These are phyloP conservation scores for Ceratocystis destructans DNA, from an alignment of 2,329 filamentous ascomycete species.

Conservation along the genomic window DNA sequence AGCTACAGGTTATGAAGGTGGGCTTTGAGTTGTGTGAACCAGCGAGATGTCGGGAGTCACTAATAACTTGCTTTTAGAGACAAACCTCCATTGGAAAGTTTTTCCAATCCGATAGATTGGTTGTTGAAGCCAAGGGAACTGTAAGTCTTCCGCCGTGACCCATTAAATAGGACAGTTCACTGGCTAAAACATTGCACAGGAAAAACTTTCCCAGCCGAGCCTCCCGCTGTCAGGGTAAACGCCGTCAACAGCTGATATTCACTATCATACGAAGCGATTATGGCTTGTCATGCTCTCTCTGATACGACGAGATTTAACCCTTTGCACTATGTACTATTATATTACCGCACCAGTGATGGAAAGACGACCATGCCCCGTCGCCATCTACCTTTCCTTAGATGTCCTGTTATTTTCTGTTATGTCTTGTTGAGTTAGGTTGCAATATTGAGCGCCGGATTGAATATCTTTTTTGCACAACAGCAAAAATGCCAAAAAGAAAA, in stretches of 20 bases:
- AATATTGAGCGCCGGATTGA: not conserved
- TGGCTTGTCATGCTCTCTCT: not conserved
- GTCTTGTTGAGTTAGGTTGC: not conserved
- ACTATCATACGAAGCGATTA: not conserved
- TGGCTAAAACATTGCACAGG: conserved; percentile 13
- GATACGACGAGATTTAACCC: conserved; percentile 11
- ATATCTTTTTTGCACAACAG: not conserved
- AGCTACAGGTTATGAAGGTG: conserved; percentile 85
- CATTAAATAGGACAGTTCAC: not conserved
- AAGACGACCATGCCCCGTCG: not conserved
- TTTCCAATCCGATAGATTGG: conserved; percentile 79
- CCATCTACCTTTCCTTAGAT: conserved; percentile 2
- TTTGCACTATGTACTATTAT: conserved; percentile 18
- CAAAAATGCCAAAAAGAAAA: not conserved
- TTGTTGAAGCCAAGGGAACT: conserved; percentile 49
- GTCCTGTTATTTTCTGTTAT: not conserved
- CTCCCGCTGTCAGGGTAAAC: conserved; percentile 8
- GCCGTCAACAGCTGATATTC: not conserved
- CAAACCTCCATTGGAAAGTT: conserved; percentile 94
- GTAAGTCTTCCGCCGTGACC: conserved; percentile 1
- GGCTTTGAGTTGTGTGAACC: conserved; percentile 17
- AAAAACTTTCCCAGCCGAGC: conserved; percentile 13
- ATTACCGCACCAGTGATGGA: not conserved
- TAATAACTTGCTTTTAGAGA: conserved; percentile 43
- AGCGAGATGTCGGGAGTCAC: not conserved